These are phyloP conservation scores for Graphilbum ipis-grandicollis DNA, from an alignment of 2,329 filamentous ascomycete genomes.

Conservation along the genomic window DNA sequence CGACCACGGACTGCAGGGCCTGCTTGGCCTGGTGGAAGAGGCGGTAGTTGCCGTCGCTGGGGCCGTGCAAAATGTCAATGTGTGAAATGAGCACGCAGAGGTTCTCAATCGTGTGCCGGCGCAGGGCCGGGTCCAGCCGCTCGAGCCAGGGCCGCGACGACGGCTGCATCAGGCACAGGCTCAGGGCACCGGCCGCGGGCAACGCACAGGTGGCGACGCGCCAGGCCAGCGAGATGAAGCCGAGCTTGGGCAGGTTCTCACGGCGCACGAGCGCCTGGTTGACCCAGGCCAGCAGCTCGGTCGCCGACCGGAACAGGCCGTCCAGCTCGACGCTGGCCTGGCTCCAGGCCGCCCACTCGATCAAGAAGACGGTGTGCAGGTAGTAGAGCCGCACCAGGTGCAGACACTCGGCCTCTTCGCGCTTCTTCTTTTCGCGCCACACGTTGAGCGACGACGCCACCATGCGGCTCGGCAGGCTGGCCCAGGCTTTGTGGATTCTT, in stretches of 20 bases:
- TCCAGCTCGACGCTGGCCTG: constrained; percentile 2
- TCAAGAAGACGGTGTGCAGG: constrained; percentile 3
- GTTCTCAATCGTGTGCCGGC: constrained; percentile 1
- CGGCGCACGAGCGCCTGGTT: constrained; percentile 4
- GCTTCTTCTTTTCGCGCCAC: neutral
- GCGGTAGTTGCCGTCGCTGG: constrained; percentile 4
- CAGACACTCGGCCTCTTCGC: constrained; percentile 2
- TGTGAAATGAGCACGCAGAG: constrained; percentile 3
- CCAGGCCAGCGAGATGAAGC: constrained; percentile 4
- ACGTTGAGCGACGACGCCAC: neutral
- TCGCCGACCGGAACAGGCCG: constrained; percentile 2
- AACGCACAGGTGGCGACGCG: constrained; percentile 2
- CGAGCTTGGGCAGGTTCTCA: constrained; percentile 1
- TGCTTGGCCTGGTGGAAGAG: constrained; percentile 4
- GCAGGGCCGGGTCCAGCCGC: neutral
- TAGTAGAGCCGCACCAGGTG: constrained; percentile 4
- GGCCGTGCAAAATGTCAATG: constrained; percentile 4
- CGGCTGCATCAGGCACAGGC: constrained; percentile 1
- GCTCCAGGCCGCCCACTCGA: constrained; percentile 3
- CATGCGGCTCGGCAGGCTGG: constrained; percentile 1
- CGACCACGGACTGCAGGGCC: neutral
- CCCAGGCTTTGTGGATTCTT: constrained; percentile 1
- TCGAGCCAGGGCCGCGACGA: neutral
- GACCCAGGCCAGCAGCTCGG: constrained; percentile 4
- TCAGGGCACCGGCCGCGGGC: constrained; percentile 3